Evolutionary conservation across 495 filamentous ascomycete species (phyloP).

Genomic region (Penicillium steckii): DNA sequence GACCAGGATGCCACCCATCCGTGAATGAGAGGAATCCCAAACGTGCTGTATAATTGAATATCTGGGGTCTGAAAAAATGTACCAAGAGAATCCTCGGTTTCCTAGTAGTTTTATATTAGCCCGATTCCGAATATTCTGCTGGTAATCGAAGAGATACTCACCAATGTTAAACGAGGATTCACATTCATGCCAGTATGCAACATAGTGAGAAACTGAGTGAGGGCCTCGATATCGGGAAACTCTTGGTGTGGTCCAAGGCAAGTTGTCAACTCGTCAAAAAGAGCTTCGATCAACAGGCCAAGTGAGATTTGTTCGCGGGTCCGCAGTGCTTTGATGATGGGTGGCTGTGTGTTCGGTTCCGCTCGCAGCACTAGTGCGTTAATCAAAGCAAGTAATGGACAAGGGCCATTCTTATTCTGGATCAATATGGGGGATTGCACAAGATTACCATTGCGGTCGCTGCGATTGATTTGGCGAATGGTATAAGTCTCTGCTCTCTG

Average conservation of each 20-base stretch:
- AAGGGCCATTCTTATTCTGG: constrained; percentile 92
- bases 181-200: constrained; percentile 98
- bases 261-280: constrained; percentile 90
- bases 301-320: constrained; percentile 86
- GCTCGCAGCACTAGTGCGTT: constrained; percentile 87
- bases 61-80: constrained; percentile 81
- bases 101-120: constrained; percentile 33
- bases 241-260: constrained; percentile 47
- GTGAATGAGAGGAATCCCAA: constrained; percentile 86
- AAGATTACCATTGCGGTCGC: constrained; percentile 38
- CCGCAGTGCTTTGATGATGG: constrained; percentile 71
- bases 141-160: constrained; percentile 18
- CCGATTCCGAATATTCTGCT: neutral
- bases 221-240: constrained; percentile 81
- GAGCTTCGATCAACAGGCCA: constrained; percentile 76
- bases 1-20: constrained; percentile 78
- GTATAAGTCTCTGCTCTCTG: constrained; percentile 65
- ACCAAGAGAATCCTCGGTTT: constrained; percentile 54
- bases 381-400: constrained; percentile 88
- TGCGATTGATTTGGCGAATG: constrained; percentile 69
- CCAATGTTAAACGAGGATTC: constrained; percentile 77
- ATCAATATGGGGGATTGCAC: constrained; percentile 75
- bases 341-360: constrained; percentile 58
- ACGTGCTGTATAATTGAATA: constrained; percentile 83
- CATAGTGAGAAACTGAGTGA: constrained; percentile 83